Percentiles rank a stretch among this genome's conserved stretches.
These are phyloP conservation scores for Arthrobotrys pseudoclavata DNA, from an alignment of 2,329 filamentous ascomycete genomes.

Conservation along the genomic window DNA sequence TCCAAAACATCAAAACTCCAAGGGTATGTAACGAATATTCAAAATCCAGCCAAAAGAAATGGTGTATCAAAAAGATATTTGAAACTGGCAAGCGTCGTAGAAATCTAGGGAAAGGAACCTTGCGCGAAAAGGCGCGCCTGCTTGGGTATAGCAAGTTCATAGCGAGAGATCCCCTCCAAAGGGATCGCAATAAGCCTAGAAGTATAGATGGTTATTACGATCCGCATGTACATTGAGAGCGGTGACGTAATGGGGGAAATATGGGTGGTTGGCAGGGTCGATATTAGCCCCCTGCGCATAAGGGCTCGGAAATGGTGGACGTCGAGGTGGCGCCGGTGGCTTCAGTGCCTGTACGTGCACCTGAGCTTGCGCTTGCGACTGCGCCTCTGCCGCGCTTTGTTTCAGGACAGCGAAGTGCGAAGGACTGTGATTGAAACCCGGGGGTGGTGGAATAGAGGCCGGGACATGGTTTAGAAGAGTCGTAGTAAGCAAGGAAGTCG, in stretches of 20 bases:
- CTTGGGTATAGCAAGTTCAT: background rate
- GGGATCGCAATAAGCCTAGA: background rate
- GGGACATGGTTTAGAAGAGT: conserved; percentile 61
- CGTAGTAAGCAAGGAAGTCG: conserved; percentile 64
- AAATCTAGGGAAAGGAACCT: conserved; percentile 25
- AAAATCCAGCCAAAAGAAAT: conserved; percentile 37
- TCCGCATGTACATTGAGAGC: conserved; percentile 53
- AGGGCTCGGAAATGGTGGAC: conserved; percentile 53
- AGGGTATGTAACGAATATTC: conserved; percentile 46
- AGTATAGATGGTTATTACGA: conserved; percentile 48
- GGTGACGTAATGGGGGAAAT: conserved; percentile 56
- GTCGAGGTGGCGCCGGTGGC: conserved; percentile 37
- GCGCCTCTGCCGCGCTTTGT: conserved; percentile 39
- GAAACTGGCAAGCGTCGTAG: background rate
- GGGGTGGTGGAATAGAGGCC: conserved; percentile 65
- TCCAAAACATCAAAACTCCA: conserved; percentile 41
- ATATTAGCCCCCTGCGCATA: conserved; percentile 55
- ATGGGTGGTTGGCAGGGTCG: conserved; percentile 55
- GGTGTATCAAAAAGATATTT: conserved; percentile 8
- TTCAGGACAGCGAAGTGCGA: conserved; percentile 61
- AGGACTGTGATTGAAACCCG: conserved; percentile 60
- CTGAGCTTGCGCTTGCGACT: conserved; percentile 9
- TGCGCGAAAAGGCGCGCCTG: background rate
- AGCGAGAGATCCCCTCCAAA: conserved; percentile 16
- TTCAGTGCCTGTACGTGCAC: conserved; percentile 41